Conservation (phyloP, 1,284 basidiomycete genomes). For the Chondrostereum purpureum region DNA sequence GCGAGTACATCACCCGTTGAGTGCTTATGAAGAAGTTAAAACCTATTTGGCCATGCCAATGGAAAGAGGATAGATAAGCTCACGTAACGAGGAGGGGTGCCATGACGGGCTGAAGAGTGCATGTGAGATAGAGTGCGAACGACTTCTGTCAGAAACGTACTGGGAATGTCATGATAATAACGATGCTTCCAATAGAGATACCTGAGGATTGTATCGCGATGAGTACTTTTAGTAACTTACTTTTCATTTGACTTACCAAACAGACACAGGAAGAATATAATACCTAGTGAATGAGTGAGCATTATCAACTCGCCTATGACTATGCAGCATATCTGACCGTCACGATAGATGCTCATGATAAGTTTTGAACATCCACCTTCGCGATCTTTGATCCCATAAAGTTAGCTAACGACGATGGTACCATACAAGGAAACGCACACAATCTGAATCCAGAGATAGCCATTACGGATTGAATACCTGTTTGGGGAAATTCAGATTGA, state of each 20-base stretch:
- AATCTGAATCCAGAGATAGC: neutral
- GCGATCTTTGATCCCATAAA: too few species aligned
- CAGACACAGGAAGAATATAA: neutral
- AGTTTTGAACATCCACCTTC: too few species aligned
- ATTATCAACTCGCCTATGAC: neutral
- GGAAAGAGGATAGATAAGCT: neutral
- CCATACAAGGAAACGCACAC: too few species aligned
- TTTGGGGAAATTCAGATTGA: neutral
- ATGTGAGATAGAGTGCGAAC: too few species aligned
- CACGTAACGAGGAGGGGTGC: neutral
- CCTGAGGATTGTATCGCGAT: neutral
- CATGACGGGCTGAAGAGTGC: neutral
- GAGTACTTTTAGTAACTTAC: neutral
- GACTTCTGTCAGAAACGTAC: too few species aligned
- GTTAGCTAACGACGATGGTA: too few species aligned
- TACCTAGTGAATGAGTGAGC: neutral
- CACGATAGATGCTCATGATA: too few species aligned
- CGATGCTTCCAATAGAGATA: neutral
- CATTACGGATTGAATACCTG: neutral
- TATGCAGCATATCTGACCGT: neutral
- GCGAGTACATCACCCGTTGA: neutral
- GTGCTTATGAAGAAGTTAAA: neutral
- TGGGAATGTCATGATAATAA: neutral
- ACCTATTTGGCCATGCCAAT: neutral
- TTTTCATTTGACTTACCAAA: neutral